Evolutionary conservation across 2,329 filamentous ascomycete genomes (phyloP).

Genomic region (Stenocarpella maydis): DNA sequence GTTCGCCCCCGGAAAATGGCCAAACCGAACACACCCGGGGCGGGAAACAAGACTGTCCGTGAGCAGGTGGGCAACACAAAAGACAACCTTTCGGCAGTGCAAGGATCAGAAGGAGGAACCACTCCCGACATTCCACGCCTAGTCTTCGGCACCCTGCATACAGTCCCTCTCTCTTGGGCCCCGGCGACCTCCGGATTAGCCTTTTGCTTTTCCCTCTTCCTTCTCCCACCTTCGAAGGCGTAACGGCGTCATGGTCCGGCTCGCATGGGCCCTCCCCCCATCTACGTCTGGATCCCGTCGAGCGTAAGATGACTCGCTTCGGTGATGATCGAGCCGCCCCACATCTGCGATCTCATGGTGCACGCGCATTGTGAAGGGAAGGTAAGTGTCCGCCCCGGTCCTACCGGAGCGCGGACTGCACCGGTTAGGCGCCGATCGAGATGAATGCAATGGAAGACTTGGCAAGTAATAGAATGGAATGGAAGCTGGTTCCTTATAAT

Average conservation of each 20-base stretch:
- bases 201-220: constrained; percentile 1
- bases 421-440: background rate
- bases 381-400: too few relatives aligned
- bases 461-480: too few relatives aligned
- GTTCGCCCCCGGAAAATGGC: constrained; percentile 7
- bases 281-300: background rate
- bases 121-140: constrained; percentile 17
- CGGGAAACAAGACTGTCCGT: background rate
- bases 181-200: constrained; percentile 3
- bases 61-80: background rate
- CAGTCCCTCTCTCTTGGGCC: background rate
- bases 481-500: background rate
- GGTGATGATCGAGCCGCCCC: background rate
- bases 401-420: background rate
- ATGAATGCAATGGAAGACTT: background rate
- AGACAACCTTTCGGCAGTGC: constrained; percentile 11
- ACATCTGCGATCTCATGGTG: background rate
- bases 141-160: constrained; percentile 15
- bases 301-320: background rate
- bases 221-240: background rate
- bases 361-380: background rate
- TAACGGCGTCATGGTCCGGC: background rate
- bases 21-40: background rate
- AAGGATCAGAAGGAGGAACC: constrained; percentile 1
- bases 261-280: background rate